Evolutionary conservation across 2,329 filamentous ascomycete genomes (phyloP), one percentile per base, ranked within the genome.

Genomic region (Simplicillium aogashimaense): DNA sequence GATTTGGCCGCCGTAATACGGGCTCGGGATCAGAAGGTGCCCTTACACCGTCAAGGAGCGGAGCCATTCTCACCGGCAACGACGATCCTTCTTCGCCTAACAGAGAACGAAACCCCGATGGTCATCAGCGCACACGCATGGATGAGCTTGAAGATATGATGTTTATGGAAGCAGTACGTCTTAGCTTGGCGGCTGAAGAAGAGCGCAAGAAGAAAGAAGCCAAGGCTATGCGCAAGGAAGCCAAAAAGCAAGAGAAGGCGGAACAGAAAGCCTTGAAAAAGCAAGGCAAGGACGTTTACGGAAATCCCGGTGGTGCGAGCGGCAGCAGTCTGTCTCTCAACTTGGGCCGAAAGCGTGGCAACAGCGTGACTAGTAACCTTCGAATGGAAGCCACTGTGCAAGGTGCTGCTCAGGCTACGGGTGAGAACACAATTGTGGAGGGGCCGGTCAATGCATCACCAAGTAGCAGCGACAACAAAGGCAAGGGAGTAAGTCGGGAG

Each of bases 71-170:
- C 8, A 40, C 20, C 8, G 52, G 48, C 16, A 46, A 35, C 12
- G 28, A 39, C 9, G 57, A 61, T 3, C 44, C 45, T 1, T 43
- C 50, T 8, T 56, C 59, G 15, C 35, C 45, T 13, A 44, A 42
- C 9, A 53, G 51, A 25, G 45, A 50, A 29, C 45, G 44, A 4
- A 47, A 43, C 30, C 38, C 47, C 3, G 49, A 50, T 9, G 50
- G 50, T 12, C 52, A 52, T 41, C 53, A 67, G 43, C 60, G 70
- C 35, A 58, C 56, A 41, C 73, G 86, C 25, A 78, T 94, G 55
- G 86, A 94, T 16, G 89, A 97, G 50, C 72, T 97, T 0, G 92
- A 98, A 57, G 90, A 95, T 37, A 85, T 98, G 69, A 98, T 98
- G 92, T 88, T 97, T 70, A 87, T 92, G 72, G 92, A 98, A 59